Percentiles rank a stretch among this genome's conserved stretches.
Conservation (phyloP, 1,284 basidiomycete genomes). For the Ceratorhiza oryzae-sativae region DNA sequence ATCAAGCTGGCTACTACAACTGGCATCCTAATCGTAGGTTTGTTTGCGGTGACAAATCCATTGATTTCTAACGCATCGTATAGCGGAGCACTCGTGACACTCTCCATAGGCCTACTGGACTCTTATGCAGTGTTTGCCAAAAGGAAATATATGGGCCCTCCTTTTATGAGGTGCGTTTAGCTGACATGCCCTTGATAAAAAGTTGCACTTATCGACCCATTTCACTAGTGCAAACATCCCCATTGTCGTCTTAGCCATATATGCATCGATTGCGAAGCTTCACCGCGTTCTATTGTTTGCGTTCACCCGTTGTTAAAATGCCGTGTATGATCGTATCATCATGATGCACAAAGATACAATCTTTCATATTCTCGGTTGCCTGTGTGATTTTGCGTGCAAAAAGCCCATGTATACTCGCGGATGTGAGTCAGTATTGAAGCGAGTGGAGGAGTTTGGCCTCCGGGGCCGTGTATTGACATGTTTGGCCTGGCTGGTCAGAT, state of each 20-base stretch:
- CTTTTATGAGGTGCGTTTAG: conserved; percentile 1
- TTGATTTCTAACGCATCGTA: not conserved
- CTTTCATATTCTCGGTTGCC: no score
- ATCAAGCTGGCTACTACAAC: not conserved
- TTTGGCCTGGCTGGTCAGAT: not conserved
- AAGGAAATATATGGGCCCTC: not conserved
- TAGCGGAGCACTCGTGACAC: not conserved
- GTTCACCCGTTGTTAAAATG: conserved; percentile 7
- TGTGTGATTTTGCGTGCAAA: no score
- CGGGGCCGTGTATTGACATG: not conserved
- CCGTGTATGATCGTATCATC: not conserved
- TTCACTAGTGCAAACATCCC: conserved; percentile 2
- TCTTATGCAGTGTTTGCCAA: not conserved
- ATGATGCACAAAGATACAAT: no score
- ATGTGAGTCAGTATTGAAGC: not conserved
- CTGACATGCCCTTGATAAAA: not conserved
- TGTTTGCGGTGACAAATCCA: not conserved
- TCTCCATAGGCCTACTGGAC: not conserved
- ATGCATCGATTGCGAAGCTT: conserved; percentile 11
- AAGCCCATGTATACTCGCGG: no score
- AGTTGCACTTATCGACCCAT: not conserved
- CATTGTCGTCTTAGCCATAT: conserved; percentile 1
- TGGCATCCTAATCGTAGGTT: not conserved
- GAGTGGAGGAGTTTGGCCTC: not conserved
- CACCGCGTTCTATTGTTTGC: not conserved